phyloP scores from a whole-genome alignment of 78 protist genomes.

The Dictyostelium firmibasis region DNA sequence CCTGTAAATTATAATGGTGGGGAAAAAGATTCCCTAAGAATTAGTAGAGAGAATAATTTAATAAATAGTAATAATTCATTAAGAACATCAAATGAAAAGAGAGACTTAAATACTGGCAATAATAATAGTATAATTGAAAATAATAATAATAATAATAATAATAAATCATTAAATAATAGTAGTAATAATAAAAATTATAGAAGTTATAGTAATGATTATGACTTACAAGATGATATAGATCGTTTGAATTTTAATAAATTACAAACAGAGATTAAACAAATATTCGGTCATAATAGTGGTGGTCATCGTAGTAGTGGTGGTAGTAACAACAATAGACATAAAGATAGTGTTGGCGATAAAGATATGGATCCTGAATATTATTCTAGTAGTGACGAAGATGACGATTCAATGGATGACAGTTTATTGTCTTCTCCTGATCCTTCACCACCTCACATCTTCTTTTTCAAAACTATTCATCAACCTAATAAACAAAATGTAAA shows the following conservation, averaged over 20 bases:
- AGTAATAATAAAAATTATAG: not conserved
- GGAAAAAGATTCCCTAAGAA: not conserved
- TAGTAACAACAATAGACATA: not conserved
- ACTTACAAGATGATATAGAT: constrained; percentile 1
- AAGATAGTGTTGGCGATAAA: constrained; percentile 1
- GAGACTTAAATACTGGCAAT: not conserved
- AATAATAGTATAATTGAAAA: not conserved
- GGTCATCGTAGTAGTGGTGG: constrained; percentile 12
- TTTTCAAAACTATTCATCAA: constrained; percentile 58
- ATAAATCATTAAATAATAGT: not conserved
- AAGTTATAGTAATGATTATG: not conserved
- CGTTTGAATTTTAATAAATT: not conserved
- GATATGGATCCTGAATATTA: not conserved
- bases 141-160: too few species aligned
- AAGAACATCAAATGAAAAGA: not conserved
- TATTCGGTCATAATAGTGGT: constrained; percentile 21
- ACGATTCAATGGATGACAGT: not conserved
- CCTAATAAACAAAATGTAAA: not conserved
- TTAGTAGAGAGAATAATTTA: not conserved
- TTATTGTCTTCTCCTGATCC: constrained; percentile 45
- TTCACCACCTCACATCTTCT: constrained; percentile 46
- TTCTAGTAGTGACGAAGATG: constrained; percentile 10
- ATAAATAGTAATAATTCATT: not conserved
- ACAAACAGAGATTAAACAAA: constrained; percentile 1
- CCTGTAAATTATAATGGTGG: not conserved